Evolutionary conservation across 2,329 filamentous ascomycete species (phyloP).

Genomic region (Grosmannia serpens): DNA sequence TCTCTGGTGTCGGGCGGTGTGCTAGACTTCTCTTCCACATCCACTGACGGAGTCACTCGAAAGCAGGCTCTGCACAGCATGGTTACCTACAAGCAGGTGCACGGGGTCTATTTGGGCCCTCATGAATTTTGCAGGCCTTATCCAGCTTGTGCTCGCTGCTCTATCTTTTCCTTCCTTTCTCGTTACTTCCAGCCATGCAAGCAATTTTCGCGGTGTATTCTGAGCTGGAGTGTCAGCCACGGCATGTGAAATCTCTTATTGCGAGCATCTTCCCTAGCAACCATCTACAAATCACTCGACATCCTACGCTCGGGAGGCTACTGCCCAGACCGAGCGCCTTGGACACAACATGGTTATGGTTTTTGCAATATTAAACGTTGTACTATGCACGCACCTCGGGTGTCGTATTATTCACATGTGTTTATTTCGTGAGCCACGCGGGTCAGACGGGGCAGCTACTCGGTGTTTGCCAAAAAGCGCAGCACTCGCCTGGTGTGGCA

Average conservation of each 20-base stretch:
- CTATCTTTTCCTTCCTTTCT: slow-evolving; percentile 3
- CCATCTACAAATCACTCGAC: slow-evolving; percentile 25
- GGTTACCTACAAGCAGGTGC: slow-evolving; percentile 6
- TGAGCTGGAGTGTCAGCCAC: slow-evolving; percentile 15
- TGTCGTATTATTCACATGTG: not conserved
- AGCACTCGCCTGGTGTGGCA: not conserved
- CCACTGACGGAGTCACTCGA: not conserved
- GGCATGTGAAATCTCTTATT: slow-evolving; percentile 22
- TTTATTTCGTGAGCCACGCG: not conserved
- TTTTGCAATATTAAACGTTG: slow-evolving; percentile 21
- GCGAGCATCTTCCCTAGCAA: slow-evolving; percentile 24
- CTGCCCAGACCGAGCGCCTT: slow-evolving; percentile 24
- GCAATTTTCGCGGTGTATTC: slow-evolving; percentile 16
- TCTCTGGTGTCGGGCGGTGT: not conserved
- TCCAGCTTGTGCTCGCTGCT: not conserved
- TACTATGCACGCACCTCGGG: slow-evolving; percentile 2
- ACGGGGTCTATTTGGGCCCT: slow-evolving; percentile 3
- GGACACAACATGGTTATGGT: slow-evolving; percentile 27
- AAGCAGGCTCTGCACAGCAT: not conserved
- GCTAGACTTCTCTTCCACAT: not conserved
- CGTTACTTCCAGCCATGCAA: slow-evolving; percentile 3
- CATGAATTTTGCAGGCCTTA: not conserved
- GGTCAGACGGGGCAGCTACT: not conserved
- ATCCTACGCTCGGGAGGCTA: slow-evolving; percentile 28
- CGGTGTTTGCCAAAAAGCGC: not conserved